Conservation (phyloP, 2,329 filamentous ascomycete genomes). For the Monilinia polystroma region DNA sequence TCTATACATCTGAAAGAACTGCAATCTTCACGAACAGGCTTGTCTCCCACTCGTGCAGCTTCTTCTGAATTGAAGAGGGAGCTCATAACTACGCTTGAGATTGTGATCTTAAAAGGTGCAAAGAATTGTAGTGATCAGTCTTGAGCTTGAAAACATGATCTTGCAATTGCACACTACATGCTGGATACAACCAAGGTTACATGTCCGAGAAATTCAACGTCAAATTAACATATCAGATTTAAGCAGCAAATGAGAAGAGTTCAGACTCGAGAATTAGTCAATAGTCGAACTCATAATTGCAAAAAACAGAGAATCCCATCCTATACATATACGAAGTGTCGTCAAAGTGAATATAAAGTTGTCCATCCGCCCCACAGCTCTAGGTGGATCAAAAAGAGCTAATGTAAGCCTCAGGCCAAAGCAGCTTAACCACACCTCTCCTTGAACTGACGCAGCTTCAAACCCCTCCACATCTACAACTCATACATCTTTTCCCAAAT, state of each 20-base stretch:
- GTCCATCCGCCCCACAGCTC: background rate
- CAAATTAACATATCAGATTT: background rate
- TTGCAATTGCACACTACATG: background rate
- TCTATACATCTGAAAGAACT: background rate
- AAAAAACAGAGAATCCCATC: background rate
- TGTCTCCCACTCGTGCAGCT: background rate
- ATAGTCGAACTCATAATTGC: no score
- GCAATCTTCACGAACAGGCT: background rate
- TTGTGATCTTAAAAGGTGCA: no score
- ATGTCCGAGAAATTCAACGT: no score
- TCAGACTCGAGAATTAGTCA: no score
- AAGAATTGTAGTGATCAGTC: no score
- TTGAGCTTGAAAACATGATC: background rate
- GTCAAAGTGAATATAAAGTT: slow-evolving; percentile 9
- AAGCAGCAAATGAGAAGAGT: no score
- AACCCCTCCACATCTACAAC: slow-evolving; percentile 11
- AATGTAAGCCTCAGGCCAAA: slow-evolving; percentile 13
- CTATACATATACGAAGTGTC: background rate
- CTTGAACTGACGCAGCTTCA: slow-evolving; percentile 20
- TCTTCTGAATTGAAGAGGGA: background rate
- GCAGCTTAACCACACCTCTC: slow-evolving; percentile 18
- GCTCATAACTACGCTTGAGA: no score
- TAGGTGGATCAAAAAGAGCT: slow-evolving; percentile 9
- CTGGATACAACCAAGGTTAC: background rate
- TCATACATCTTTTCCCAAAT: slow-evolving; percentile 1